phyloP scores from a whole-genome alignment of 192 early-diverging fungal genomes.

The Gaertneriomyces semiglobifer region DNA sequence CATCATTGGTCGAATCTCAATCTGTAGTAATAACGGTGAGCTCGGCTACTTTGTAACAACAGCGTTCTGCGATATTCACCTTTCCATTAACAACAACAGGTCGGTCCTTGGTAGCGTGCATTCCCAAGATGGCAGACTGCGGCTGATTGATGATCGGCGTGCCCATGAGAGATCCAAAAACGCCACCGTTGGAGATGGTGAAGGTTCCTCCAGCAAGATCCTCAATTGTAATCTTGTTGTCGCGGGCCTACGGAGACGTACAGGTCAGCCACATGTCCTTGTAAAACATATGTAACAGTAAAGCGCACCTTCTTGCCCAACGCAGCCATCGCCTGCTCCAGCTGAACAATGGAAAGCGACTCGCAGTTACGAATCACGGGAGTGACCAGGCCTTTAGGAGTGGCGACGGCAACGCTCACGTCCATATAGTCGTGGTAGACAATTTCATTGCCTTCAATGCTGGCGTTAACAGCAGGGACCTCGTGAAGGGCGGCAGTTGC shows the following conservation, averaged over 20 bases:
- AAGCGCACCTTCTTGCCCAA: slow-evolving; percentile 71
- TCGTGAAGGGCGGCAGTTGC: slow-evolving; percentile 78
- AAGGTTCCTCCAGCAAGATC: slow-evolving; percentile 98
- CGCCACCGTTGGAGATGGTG: slow-evolving; percentile 98
- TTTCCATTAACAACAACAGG: slow-evolving; percentile 91
- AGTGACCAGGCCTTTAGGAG: slow-evolving; percentile 98
- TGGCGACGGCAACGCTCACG: slow-evolving; percentile 93
- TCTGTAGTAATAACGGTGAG: slow-evolving; percentile 1
- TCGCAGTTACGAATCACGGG: slow-evolving; percentile 94
- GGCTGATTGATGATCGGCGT: slow-evolving; percentile 99
- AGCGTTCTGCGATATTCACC: slow-evolving; percentile 37
- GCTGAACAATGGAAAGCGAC: slow-evolving; percentile 76
- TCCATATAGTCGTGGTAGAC: slow-evolving; percentile 95
- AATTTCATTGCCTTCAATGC: slow-evolving; percentile 87
- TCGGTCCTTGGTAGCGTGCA: slow-evolving; percentile 98
- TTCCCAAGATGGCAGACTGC: slow-evolving; percentile 94
- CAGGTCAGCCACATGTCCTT: not conserved
- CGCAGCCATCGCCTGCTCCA: slow-evolving; percentile 87
- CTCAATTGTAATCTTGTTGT: slow-evolving; percentile 95
- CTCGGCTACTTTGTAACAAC: not conserved
- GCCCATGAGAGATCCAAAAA: slow-evolving; percentile 94
- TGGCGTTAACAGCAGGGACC: slow-evolving; percentile 90
- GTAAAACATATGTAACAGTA: not conserved
- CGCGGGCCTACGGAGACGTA: slow-evolving; percentile 68
- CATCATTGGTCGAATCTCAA: slow-evolving; percentile 67